Conservation (phyloP, 257 asterid genomes). For the Cruciata laevipes region DNA sequence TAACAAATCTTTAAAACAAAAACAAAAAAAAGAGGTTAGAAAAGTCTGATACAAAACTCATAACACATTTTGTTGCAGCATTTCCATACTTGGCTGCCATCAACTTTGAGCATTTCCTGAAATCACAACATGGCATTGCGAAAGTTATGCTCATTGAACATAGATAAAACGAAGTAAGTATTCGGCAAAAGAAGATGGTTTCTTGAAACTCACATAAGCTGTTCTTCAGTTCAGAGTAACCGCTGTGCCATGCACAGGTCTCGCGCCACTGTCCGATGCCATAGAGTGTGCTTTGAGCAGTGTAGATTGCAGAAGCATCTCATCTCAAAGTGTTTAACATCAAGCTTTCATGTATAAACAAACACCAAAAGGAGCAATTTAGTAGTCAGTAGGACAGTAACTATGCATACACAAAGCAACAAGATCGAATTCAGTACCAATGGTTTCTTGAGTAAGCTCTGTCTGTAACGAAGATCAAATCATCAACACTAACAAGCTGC, state of each 20-base stretch:
- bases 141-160: neutral
- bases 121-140: neutral
- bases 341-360: conserved; percentile 52
- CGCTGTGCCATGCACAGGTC: conserved; percentile 73
- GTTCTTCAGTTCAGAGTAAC: conserved; percentile 64
- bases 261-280: conserved; percentile 70
- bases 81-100: too few relatives aligned
- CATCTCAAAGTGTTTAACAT: conserved; percentile 80
- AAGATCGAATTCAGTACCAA: conserved; percentile 38
- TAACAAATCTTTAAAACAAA: too few relatives aligned
- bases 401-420: neutral
- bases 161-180: neutral
- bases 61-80: too few relatives aligned
- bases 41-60: too few relatives aligned
- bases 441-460: conserved; percentile 67
- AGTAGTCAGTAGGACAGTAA: neutral
- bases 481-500: conserved; percentile 94
- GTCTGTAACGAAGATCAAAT: conserved; percentile 75
- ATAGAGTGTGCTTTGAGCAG: conserved; percentile 65
- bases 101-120: conserved; percentile 58
- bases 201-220: conserved; percentile 45
- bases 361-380: neutral
- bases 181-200: neutral
- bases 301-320: conserved; percentile 63
- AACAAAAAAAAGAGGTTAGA: too few relatives aligned